Percentiles rank a stretch among this genome's conserved stretches.
These are phyloP conservation scores for Ustulina deusta DNA, from an alignment of 2,329 filamentous ascomycete species.

Conservation along the genomic window DNA sequence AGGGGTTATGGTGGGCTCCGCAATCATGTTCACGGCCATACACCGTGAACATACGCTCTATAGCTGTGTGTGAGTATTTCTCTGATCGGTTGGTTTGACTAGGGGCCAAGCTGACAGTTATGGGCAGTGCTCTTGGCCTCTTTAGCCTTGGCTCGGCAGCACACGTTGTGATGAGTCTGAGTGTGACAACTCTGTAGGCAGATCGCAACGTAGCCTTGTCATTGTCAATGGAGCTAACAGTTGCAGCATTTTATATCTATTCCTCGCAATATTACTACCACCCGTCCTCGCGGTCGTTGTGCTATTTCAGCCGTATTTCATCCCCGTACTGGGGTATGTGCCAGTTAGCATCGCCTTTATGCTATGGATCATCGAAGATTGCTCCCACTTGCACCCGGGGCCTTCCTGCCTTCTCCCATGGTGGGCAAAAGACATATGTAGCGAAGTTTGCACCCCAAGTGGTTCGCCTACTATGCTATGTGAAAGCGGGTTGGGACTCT, in stretches of 20 bases:
- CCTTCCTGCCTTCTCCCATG: constrained; percentile 2
- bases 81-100: neutral
- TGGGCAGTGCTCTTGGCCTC: constrained; percentile 35
- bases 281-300: constrained; percentile 15
- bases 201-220: neutral
- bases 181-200: constrained; percentile 36
- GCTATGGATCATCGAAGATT: constrained; percentile 35
- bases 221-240: constrained; percentile 9
- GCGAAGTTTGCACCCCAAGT: neutral
- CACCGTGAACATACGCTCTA: constrained; percentile 34
- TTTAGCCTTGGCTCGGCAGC: constrained; percentile 36
- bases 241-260: constrained; percentile 28
- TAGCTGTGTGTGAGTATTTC: constrained; percentile 41
- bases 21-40: constrained; percentile 37
- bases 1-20: constrained; percentile 44
- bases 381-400: constrained; percentile 12
- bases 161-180: constrained; percentile 37
- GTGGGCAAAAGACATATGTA: constrained; percentile 15
- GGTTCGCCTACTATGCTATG: neutral
- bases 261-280: constrained; percentile 17
- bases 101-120: constrained; percentile 31
- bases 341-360: constrained; percentile 27
- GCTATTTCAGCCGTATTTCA: constrained; percentile 13
- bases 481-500: constrained; percentile 11
- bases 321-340: constrained; percentile 20